Percentiles rank a stretch among this genome's conserved stretches.
These are phyloP conservation scores for Candida qinlingensis DNA, from an alignment of 805 yeast genomes.

Conservation along the genomic window DNA sequence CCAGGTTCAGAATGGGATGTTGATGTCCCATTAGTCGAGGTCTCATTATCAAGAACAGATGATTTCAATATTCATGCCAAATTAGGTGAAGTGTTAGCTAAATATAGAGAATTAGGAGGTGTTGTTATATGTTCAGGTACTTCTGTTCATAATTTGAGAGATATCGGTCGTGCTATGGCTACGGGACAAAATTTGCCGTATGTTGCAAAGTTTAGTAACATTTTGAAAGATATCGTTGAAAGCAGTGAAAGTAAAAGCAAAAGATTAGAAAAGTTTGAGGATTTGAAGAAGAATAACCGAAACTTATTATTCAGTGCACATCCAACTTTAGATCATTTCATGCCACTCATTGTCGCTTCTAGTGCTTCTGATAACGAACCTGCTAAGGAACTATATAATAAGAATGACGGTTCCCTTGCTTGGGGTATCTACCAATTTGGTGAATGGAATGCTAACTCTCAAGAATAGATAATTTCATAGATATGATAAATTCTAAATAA, in stretches of 20 bases:
- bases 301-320: slow-evolving; percentile 49
- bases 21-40: slow-evolving; percentile 37
- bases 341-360: slow-evolving; percentile 61
- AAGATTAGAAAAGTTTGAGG: slow-evolving; percentile 33
- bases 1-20: slow-evolving; percentile 22
- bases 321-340: slow-evolving; percentile 73
- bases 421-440: slow-evolving; percentile 65
- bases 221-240: slow-evolving; percentile 37
- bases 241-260: slow-evolving; percentile 21
- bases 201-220: slow-evolving; percentile 44
- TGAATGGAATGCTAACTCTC: slow-evolving; percentile 8
- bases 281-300: slow-evolving; percentile 25
- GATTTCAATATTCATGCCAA: slow-evolving; percentile 42
- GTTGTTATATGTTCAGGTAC: slow-evolving; percentile 65
- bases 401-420: slow-evolving; percentile 44
- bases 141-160: slow-evolving; percentile 73
- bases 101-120: slow-evolving; percentile 47
- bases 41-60: slow-evolving; percentile 29
- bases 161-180: slow-evolving; percentile 33
- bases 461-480: not conserved
- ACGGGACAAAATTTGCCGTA: slow-evolving; percentile 37
- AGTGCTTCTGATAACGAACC: slow-evolving; percentile 39
- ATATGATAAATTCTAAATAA: slow-evolving; percentile 1
- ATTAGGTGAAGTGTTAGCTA: slow-evolving; percentile 50
- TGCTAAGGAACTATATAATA: slow-evolving; percentile 43